A percentile compares a stretch with the other conserved stretches of the same genome.
Evolutionary conservation across 2,329 filamentous ascomycete genomes (phyloP).

Genomic region (Didymella sp.): DNA sequence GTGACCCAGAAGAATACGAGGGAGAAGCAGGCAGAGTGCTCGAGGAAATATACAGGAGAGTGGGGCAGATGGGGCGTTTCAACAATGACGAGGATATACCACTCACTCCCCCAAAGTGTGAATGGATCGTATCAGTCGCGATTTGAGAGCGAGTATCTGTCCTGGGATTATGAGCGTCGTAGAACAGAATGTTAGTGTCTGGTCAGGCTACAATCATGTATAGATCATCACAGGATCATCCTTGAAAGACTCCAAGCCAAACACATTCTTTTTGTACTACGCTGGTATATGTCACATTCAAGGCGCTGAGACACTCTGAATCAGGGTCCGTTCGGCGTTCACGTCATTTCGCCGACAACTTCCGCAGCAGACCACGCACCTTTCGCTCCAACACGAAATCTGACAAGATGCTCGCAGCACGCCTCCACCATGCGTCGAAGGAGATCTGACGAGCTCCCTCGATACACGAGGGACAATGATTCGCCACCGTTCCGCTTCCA

Average conservation of each 20-base stretch:
- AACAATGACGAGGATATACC: slow-evolving; percentile 74
- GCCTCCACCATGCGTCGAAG: slow-evolving; percentile 42
- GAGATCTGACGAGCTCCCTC: slow-evolving; percentile 47
- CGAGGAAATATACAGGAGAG: slow-evolving; percentile 68
- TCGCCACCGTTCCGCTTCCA: slow-evolving; percentile 29
- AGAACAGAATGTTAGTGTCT: neutral
- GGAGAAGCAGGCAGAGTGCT: slow-evolving; percentile 60
- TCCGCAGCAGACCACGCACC: neutral
- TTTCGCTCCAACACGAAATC: neutral
- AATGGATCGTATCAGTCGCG: slow-evolving; percentile 63
- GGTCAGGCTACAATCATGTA: neutral
- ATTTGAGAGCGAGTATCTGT: neutral
- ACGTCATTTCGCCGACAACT: slow-evolving; percentile 11
- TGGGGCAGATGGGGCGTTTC: slow-evolving; percentile 72
- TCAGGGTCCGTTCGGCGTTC: slow-evolving; percentile 2
- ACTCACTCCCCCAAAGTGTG: slow-evolving; percentile 75
- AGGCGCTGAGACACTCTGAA: slow-evolving; percentile 1
- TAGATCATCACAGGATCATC: neutral
- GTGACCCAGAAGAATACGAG: slow-evolving; percentile 64
- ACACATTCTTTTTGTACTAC: neutral
- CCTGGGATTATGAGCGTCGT: neutral
- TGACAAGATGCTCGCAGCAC: slow-evolving; percentile 8
- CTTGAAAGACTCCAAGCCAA: neutral
- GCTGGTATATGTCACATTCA: neutral
- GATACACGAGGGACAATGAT: slow-evolving; percentile 29